Conservation (phyloP, 2,329 filamentous ascomycete species). For the Helotiales sp. region DNA sequence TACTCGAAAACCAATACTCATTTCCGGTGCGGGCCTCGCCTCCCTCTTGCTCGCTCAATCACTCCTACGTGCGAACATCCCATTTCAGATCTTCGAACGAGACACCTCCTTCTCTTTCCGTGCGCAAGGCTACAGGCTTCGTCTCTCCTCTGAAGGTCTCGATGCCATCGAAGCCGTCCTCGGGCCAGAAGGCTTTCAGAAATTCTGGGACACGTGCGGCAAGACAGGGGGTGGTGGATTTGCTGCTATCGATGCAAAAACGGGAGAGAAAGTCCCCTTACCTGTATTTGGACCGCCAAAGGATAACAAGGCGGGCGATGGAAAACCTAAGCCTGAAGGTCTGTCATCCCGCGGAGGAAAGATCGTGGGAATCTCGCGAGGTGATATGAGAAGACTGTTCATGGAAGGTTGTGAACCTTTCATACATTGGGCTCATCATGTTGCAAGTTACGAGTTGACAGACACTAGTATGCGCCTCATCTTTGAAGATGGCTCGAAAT, state of each 20-base stretch:
- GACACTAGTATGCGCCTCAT: slow-evolving; percentile 53
- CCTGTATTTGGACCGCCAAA: slow-evolving; percentile 13
- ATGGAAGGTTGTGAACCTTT: slow-evolving; percentile 53
- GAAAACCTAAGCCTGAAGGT: slow-evolving; percentile 17
- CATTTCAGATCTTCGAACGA: slow-evolving; percentile 43
- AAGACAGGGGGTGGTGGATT: slow-evolving; percentile 60
- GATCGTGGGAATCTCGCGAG: slow-evolving; percentile 60
- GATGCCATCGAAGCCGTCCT: slow-evolving; percentile 62
- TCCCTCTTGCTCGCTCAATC: slow-evolving; percentile 40
- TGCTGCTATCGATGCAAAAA: slow-evolving; percentile 50
- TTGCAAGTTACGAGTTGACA: slow-evolving; percentile 59
- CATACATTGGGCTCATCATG: slow-evolving; percentile 56
- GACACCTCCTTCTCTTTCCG: slow-evolving; percentile 53
- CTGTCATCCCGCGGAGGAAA: slow-evolving; percentile 56
- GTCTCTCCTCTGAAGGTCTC: slow-evolving; percentile 56
- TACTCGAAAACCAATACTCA: slow-evolving; percentile 44
- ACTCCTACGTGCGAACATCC: slow-evolving; percentile 37
- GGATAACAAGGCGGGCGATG: slow-evolving; percentile 15
- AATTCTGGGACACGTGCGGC: slow-evolving; percentile 59
- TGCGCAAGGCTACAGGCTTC: slow-evolving; percentile 62
- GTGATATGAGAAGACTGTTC: slow-evolving; percentile 62
- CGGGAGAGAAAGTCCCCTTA: slow-evolving; percentile 44
- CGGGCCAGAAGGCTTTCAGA: slow-evolving; percentile 44
- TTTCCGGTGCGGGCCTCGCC: slow-evolving; percentile 41
- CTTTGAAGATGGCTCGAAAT: slow-evolving; percentile 61